Base-by-base conservation (phyloP, 768 basidiomycete species). In the Crassisporium funariophilum region DNA sequence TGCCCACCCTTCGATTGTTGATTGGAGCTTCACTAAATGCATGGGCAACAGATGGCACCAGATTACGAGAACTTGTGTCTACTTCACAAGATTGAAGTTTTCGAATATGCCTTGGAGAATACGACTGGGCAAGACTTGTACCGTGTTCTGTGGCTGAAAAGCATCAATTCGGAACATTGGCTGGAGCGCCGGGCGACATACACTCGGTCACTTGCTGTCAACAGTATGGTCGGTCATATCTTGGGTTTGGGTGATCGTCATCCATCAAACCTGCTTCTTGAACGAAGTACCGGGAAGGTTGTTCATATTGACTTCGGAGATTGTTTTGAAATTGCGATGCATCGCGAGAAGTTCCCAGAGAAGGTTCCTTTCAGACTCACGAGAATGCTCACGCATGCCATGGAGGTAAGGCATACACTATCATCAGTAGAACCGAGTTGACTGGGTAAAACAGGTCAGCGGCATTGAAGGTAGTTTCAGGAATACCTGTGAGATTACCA, bases 171-270 rank as follows among this genome's bases (percentile, higher is more conserved):
- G 2, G 97, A 98, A 58, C 92, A 97, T 56, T 99, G 97, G 97
- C 72, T 99, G 21, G 97, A 98, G 62, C 82, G 97, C 16, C 84
- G 97, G 36, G 91, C 94, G 13, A 95, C 91, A 0, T 98, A 98
- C 64, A 98, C 95, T 2, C 82, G 95, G 24, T 95, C 93, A 13
- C 81, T 99, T 21, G 95, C 92, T 4, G 90, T 97, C 46, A 98
- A 91, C 65, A 95, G 92, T 63, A 98, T 98, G 95, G 93, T 97
- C 52, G 97, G 97, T 6, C 93, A 99, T 68, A 98, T 99, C 50
- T 77, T 98, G 41, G 95, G 95, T 29, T 73, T 99, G 9, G 95
- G 95, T n/a, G 95, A 99, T 68, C 86, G 95, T 11, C 95, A 99
- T 64, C 95, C 95, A 22, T 94, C 91, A 53, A 99, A 99, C 72